Evolutionary conservation across 352 stramenopile species (phyloP).

Genomic region (Thraustochytrium sp.): DNA sequence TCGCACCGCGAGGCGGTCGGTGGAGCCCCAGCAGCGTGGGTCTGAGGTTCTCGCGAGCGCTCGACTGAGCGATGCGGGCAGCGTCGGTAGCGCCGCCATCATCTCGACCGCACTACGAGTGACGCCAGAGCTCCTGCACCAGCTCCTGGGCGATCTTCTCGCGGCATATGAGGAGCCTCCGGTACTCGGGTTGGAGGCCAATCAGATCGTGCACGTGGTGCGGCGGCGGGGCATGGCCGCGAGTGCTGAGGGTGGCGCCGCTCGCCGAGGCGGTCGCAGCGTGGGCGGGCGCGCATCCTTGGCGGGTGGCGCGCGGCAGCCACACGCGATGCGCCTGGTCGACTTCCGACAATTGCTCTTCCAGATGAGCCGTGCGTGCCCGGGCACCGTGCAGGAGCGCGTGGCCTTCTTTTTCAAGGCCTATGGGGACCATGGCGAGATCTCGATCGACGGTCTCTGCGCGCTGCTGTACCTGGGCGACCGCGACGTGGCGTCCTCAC

Average conservation of each 20-base stretch:
- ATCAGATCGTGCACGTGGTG: background rate
- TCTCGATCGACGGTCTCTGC: constrained; percentile 20
- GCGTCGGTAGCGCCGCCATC: too few species aligned
- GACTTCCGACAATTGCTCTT: constrained; percentile 27
- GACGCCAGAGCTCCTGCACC: background rate
- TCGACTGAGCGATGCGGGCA: too few species aligned
- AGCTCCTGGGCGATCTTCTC: background rate
- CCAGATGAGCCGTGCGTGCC: background rate
- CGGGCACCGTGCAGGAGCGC: background rate
- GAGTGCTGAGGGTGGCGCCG: background rate
- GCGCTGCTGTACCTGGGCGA: constrained; percentile 30
- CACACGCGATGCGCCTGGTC: background rate
- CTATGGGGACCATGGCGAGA: background rate
- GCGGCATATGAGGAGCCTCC: background rate
- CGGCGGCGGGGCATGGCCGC: background rate
- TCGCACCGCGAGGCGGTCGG: too few species aligned
- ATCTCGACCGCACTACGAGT: too few species aligned
- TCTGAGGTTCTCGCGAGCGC: too few species aligned
- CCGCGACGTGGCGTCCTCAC: background rate
- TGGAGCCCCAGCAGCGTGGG: too few species aligned
- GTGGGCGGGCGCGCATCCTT: background rate
- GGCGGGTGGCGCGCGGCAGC: background rate
- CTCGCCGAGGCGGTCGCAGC: too few species aligned
- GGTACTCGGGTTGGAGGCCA: background rate
- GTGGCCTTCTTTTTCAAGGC: constrained; percentile 1